Base-by-base conservation (phyloP, 2,329 filamentous ascomycete species). In the Dactylellina haptotyla region DNA sequence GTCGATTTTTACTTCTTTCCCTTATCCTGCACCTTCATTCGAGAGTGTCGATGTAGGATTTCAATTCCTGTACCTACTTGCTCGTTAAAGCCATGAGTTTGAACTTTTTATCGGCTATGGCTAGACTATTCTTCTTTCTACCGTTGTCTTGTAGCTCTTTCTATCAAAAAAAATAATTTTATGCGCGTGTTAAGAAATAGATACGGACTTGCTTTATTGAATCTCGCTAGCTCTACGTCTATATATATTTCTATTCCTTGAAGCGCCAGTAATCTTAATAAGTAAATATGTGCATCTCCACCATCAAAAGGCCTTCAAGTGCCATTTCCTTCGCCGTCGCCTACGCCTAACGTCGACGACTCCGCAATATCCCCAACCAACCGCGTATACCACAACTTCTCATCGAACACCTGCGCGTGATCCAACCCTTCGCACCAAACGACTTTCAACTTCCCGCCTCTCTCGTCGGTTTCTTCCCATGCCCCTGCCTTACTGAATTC, bases 401-500 rank as follows among this genome's bases (percentile, higher is more conserved):
- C 78, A 63, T 85, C 82, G 77, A 86, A 86, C 0, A 84, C 84
- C 76, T 87, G 83, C 1, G 85, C 86, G 78, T 88, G 86, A 78
- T 88, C 85, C 34, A 86, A 79, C 2, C 83, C 81, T 8, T 83
- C 80, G 78, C 84, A 87, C 85, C 86, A 88, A 0, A 87, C 69
- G 14, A 86, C 81, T 66, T 87, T 84, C 34, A 48, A 82, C 81
- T 9, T 78, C 76, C 2, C 82, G 81, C 28, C 75, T 79, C 81
- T 81, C 82, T 58, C 64, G 18, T 50, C 50, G 32, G 74, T 78
- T 72, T 65, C 63, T 51, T 64, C 73, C 75, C 43, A 69, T 30
- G 16, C 45, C 32, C 57, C 73, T 10, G 76, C 65, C 23, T 66
- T 39, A 46, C 12, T 10, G 14, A n/a, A 16, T 76, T 77, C 8